These are phyloP conservation scores for Cercospora brassicicola DNA, from an alignment of 2,329 filamentous ascomycete species.

Conservation along the genomic window DNA sequence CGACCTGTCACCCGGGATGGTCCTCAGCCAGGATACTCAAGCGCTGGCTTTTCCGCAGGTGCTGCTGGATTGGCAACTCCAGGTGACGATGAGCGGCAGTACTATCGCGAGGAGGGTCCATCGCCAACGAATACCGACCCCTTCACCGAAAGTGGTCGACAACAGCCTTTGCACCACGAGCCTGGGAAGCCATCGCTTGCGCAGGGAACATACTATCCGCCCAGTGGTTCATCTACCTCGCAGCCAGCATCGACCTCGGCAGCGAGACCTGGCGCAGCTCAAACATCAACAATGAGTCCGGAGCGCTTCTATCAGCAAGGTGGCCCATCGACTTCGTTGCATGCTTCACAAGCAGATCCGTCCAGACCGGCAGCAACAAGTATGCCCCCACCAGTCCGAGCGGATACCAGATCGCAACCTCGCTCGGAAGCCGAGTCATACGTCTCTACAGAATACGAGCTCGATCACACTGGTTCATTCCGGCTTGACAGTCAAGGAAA, in stretches of 20 bases:
- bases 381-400: constrained; percentile 34
- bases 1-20: constrained; percentile 41
- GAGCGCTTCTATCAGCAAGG: constrained; percentile 51
- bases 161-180: constrained; percentile 43
- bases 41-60: constrained; percentile 26
- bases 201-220: constrained; percentile 23
- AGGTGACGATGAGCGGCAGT: constrained; percentile 45
- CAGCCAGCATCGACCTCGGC: constrained; percentile 13
- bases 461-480: constrained; percentile 62
- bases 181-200: constrained; percentile 35
- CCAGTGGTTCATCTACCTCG: constrained; percentile 20
- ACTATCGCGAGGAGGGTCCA: constrained; percentile 54
- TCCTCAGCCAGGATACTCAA: constrained; percentile 36
- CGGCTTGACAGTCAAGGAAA: constrained; percentile 62
- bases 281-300: constrained; percentile 15
- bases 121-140: constrained; percentile 63
- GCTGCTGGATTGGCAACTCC: constrained; percentile 33
- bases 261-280: constrained; percentile 16
- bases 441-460: constrained; percentile 65
- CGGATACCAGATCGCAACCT: constrained; percentile 28
- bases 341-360: constrained; percentile 31
- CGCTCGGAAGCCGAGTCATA: constrained; percentile 38
- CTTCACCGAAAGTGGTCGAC: constrained; percentile 54
- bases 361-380: constrained; percentile 34
- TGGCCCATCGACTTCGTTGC: constrained; percentile 37